phyloP scores from a whole-genome alignment of 164 flowering plant genomes.

The Cinnamomum micranthum region DNA sequence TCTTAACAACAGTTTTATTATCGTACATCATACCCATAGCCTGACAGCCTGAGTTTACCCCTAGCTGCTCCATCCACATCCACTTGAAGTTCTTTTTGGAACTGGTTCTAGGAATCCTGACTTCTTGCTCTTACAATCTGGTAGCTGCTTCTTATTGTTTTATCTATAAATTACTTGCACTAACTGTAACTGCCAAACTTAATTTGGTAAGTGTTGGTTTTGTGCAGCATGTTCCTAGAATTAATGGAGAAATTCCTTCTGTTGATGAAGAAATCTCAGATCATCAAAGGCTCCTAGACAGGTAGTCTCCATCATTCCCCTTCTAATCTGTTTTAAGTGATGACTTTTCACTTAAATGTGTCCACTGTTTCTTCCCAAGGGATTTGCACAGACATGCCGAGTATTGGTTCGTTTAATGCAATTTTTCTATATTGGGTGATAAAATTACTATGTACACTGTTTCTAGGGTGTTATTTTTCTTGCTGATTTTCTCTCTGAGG shows the following conservation, averaged over 20 bases:
- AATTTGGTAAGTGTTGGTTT: slow-evolving; percentile 1
- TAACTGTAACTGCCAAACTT: background rate
- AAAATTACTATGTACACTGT: too few species aligned
- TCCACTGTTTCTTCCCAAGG: background rate
- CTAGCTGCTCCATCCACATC: too few species aligned
- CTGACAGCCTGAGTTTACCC: too few species aligned
- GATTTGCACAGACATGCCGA: too few species aligned
- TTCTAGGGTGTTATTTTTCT: too few species aligned
- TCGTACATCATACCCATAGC: too few species aligned
- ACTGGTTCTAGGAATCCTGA: too few species aligned
- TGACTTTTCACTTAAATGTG: background rate
- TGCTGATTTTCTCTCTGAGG: too few species aligned
- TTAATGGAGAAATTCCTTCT: slow-evolving; percentile 96
- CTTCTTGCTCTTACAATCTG: background rate
- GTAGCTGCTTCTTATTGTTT: background rate
- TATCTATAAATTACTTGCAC: background rate
- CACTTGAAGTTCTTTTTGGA: too few species aligned
- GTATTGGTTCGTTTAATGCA: too few species aligned
- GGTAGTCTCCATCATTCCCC: slow-evolving; percentile 35
- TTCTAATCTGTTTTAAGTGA: background rate
- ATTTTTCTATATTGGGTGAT: too few species aligned
- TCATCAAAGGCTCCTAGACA: slow-evolving; percentile 83
- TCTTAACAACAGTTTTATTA: too few species aligned
- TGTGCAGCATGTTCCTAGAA: slow-evolving; percentile 86
- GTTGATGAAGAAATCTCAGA: slow-evolving; percentile 90